phyloP scores from a whole-genome alignment of 441 rosid genomes.

The Syzygium malaccense region DNA sequence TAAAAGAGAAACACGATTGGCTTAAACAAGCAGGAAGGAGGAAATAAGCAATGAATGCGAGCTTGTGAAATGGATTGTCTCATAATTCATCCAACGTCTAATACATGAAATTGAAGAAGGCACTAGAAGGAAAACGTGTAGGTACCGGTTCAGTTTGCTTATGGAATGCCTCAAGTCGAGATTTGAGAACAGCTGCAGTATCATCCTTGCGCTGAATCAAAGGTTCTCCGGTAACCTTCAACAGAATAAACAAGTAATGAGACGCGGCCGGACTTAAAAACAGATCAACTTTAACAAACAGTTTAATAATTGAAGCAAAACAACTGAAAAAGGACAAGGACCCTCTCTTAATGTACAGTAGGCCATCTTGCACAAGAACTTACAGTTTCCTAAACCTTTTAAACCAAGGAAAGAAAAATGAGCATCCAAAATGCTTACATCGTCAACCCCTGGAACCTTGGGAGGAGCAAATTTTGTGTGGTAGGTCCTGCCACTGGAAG shows the following conservation, averaged over 20 bases:
- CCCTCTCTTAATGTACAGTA: not conserved
- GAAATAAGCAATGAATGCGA: not conserved
- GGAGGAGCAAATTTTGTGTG: constrained; percentile 59
- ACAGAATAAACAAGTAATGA: not conserved
- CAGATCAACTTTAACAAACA: not conserved
- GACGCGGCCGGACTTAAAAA: not conserved
- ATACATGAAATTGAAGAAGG: not conserved
- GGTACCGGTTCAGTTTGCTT: constrained; percentile 56
- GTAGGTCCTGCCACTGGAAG: constrained; percentile 58
- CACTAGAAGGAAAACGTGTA: not conserved
- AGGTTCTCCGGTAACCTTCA: constrained; percentile 55
- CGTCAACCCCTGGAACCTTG: constrained; percentile 45
- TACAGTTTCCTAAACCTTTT: not conserved
- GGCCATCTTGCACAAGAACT: not conserved
- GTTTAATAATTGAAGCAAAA: not conserved
- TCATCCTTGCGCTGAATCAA: constrained; percentile 64
- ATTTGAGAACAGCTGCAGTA: constrained; percentile 47
- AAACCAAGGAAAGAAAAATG: not conserved
- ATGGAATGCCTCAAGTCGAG: constrained; percentile 52
- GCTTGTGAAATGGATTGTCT: not conserved
- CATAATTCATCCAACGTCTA: not conserved
- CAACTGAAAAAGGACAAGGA: not conserved
- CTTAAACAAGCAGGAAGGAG: not conserved
- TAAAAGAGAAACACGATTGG: not conserved
- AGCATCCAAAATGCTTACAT: constrained; percentile 24